These are phyloP conservation scores for Aspergillus cavernicola DNA, from an alignment of 495 filamentous ascomycete genomes.

Conservation along the genomic window DNA sequence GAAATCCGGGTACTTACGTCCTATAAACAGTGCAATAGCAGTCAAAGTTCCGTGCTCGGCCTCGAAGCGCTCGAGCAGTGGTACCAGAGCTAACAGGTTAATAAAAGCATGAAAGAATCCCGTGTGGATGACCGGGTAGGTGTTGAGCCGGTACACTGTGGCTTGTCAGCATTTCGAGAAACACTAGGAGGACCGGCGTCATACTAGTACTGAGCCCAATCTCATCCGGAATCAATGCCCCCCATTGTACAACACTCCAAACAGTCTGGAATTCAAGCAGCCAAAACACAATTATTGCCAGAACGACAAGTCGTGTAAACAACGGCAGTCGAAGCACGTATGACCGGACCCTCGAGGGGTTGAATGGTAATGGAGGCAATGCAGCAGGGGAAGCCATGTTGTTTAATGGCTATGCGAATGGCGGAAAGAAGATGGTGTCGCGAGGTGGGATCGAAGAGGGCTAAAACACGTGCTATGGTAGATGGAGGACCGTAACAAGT, in stretches of 20 bases:
- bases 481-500: neutral
- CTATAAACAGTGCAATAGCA: constrained; percentile 76
- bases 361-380: constrained; percentile 45
- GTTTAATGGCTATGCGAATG: neutral
- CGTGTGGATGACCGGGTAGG: constrained; percentile 83
- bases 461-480: neutral
- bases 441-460: neutral
- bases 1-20: constrained; percentile 60
- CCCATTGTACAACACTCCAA: constrained; percentile 70
- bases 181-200: constrained; percentile 18
- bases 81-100: constrained; percentile 75
- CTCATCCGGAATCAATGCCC: constrained; percentile 72
- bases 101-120: constrained; percentile 75
- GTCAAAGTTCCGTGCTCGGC: constrained; percentile 89
- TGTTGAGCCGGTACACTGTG: constrained; percentile 88
- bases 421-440: neutral
- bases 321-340: constrained; percentile 85
- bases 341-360: constrained; percentile 50
- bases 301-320: constrained; percentile 71
- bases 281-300: constrained; percentile 67
- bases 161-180: constrained; percentile 5
- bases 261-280: constrained; percentile 59
- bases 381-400: constrained; percentile 41
- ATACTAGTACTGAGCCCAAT: constrained; percentile 70
- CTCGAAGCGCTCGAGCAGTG: constrained; percentile 89